phyloP scores from a whole-genome alignment of 768 basidiomycete genomes.

The Hirschioporus abietinus region DNA sequence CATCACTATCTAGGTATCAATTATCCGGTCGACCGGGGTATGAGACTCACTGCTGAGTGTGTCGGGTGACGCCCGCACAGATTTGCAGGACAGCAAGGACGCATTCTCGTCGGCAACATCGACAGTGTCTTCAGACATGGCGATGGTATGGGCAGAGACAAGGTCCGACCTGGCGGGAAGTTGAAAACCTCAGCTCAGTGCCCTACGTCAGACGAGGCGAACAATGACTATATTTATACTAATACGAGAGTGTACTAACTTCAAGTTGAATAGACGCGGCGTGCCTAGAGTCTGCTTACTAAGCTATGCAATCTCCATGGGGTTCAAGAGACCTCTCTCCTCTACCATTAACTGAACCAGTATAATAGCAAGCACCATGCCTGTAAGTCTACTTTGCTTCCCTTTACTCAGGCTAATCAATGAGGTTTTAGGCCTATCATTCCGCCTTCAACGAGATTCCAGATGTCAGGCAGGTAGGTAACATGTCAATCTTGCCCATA shows the following conservation, averaged over 20 bases:
- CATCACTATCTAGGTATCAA: not conserved
- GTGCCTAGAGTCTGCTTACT: too few relatives aligned
- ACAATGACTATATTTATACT: not conserved
- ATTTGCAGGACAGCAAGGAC: slow-evolving; percentile 39
- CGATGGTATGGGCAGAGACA: not conserved
- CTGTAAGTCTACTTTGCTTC: slow-evolving; percentile 17
- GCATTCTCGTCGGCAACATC: slow-evolving; percentile 33
- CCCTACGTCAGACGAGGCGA: not conserved
- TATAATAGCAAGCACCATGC: slow-evolving; percentile 9
- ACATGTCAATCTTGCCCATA: slow-evolving; percentile 86
- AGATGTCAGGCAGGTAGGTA: slow-evolving; percentile 82
- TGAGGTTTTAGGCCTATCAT: slow-evolving; percentile 77
- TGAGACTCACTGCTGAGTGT: slow-evolving; percentile 64
- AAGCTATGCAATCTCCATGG: too few relatives aligned
- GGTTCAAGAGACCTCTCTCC: not conserved
- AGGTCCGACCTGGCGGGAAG: slow-evolving; percentile 2
- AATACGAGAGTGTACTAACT: too few relatives aligned
- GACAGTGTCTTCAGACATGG: slow-evolving; percentile 21
- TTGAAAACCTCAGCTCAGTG: not conserved
- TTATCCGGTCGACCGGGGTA: not conserved
- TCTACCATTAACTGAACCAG: not conserved
- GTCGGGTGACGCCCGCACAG: slow-evolving; percentile 57
- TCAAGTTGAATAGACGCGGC: too few relatives aligned
- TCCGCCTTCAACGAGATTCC: slow-evolving; percentile 85
- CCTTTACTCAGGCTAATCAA: not conserved